phyloP scores from a whole-genome alignment of 2,329 filamentous ascomycete species.

The Pseudocercospora pini-densiflorae region DNA sequence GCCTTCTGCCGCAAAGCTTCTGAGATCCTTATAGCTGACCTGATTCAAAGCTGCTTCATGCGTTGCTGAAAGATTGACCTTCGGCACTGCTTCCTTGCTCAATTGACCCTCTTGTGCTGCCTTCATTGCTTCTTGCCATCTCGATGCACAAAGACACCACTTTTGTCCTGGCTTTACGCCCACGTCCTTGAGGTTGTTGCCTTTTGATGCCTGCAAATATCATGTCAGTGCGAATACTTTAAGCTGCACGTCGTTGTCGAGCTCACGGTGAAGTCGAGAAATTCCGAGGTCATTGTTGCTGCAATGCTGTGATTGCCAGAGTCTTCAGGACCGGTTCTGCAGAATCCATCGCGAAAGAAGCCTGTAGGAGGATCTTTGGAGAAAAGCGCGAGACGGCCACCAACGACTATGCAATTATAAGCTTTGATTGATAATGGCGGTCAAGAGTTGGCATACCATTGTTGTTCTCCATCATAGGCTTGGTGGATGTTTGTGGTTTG shows the following conservation, averaged over 20 bases:
- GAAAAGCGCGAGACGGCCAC: constrained; percentile 25
- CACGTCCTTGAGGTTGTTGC: constrained; percentile 15
- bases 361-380: constrained; percentile 23
- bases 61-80: constrained; percentile 24
- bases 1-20: constrained; percentile 23
- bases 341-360: constrained; percentile 28
- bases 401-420: constrained; percentile 18
- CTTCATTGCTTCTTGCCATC: constrained; percentile 23
- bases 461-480: constrained; percentile 32
- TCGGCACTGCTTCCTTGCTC: constrained; percentile 21
- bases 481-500: constrained; percentile 29
- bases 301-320: constrained; percentile 25
- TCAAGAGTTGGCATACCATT: constrained; percentile 20
- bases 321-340: constrained; percentile 22
- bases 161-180: constrained; percentile 20
- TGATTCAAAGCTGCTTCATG: constrained; percentile 25
- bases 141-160: constrained; percentile 20
- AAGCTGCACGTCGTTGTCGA: neutral
- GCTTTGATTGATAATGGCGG: neutral
- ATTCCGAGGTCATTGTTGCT: constrained; percentile 23
- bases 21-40: constrained; percentile 25
- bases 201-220: constrained; percentile 8
- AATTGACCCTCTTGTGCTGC: constrained; percentile 22
- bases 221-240: neutral
- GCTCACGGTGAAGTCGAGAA: constrained; percentile 21